These are phyloP conservation scores for Cyberlindnera mycetangii DNA, from an alignment of 805 yeast species.

Conservation along the genomic window DNA sequence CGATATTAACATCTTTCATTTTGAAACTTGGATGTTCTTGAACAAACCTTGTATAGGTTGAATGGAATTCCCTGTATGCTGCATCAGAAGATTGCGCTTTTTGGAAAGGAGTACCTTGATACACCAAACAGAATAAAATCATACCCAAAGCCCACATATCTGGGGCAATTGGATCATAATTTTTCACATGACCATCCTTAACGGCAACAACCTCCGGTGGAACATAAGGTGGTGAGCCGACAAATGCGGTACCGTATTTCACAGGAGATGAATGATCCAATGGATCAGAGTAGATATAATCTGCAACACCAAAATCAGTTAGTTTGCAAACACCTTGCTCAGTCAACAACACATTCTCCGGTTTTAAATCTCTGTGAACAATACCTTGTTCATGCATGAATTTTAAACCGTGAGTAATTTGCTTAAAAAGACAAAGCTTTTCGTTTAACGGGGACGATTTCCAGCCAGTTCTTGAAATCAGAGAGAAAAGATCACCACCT, in stretches of 20 bases:
- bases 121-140: slow-evolving; percentile 56
- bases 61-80: slow-evolving; percentile 53
- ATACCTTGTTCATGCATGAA: slow-evolving; percentile 64
- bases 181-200: slow-evolving; percentile 34
- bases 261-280: slow-evolving; percentile 44
- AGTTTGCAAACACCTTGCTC: slow-evolving; percentile 59
- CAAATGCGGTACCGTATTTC: slow-evolving; percentile 42
- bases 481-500: slow-evolving; percentile 55
- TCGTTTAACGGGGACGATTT: slow-evolving; percentile 47
- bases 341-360: slow-evolving; percentile 66
- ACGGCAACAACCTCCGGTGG: slow-evolving; percentile 71
- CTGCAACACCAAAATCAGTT: slow-evolving; percentile 77
- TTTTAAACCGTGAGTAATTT: slow-evolving; percentile 57
- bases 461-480: slow-evolving; percentile 60
- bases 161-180: slow-evolving; percentile 62
- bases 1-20: slow-evolving; percentile 43
- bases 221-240: slow-evolving; percentile 80
- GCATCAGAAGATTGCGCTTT: slow-evolving; percentile 46
- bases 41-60: slow-evolving; percentile 41
- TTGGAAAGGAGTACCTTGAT: slow-evolving; percentile 58
- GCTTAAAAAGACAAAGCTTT: slow-evolving; percentile 67
- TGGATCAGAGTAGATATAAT: slow-evolving; percentile 53
- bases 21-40: slow-evolving; percentile 46
- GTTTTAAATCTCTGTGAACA: slow-evolving; percentile 72
- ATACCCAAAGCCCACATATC: slow-evolving; percentile 77